Percentiles rank a stretch among this genome's conserved stretches.
Conservation (phyloP, 352 stramenopile genomes). For the Pythium aquatile region DNA sequence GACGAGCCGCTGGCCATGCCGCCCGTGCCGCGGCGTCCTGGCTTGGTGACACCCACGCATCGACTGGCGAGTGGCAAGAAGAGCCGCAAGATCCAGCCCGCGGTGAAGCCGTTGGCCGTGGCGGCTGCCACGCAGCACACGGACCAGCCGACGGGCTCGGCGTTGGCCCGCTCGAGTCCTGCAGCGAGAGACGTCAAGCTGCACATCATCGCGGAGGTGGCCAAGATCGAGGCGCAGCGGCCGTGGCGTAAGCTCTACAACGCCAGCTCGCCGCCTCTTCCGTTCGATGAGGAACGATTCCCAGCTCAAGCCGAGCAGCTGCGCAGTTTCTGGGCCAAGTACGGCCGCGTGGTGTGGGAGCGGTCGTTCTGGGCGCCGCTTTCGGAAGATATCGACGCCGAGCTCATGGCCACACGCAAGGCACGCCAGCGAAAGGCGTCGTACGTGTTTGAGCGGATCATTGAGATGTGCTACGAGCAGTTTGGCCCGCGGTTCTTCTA, state of each 20-base stretch:
- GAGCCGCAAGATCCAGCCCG: neutral
- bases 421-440: constrained; percentile 37
- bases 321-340: constrained; percentile 36
- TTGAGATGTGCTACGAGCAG: constrained; percentile 26
- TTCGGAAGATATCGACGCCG: constrained; percentile 7
- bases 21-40: constrained; percentile 15
- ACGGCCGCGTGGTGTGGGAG: constrained; percentile 47
- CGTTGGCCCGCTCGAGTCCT: neutral
- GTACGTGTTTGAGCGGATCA: constrained; percentile 37
- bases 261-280: constrained; percentile 26
- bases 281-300: constrained; percentile 34
- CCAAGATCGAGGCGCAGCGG: constrained; percentile 25
- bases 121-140: neutral
- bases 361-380: constrained; percentile 50
- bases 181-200: neutral
- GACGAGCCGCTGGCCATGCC: constrained; percentile 29
- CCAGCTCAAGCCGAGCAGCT: constrained; percentile 29
- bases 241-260: constrained; percentile 40
- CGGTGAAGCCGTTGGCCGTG: neutral
- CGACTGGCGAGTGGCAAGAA: neutral
- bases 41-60: constrained; percentile 3
- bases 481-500: constrained; percentile 47
- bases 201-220: constrained; percentile 14
- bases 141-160: neutral
- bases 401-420: constrained; percentile 26